Conservation (phyloP, 2,329 filamentous ascomycete genomes). For the Diaporthe caulivora region DNA sequence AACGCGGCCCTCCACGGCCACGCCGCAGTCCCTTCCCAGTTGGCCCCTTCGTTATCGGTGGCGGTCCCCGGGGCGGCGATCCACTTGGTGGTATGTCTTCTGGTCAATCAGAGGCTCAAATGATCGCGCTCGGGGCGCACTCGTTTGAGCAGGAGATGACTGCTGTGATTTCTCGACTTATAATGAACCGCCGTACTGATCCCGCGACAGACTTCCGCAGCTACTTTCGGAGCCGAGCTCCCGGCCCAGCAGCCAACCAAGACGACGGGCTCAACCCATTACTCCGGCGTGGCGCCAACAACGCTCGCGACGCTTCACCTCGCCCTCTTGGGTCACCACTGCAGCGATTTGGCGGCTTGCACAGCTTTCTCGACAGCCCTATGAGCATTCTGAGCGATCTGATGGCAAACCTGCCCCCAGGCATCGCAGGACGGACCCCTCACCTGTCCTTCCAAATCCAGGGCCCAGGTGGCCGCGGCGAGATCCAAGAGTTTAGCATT, state of each 20-base stretch:
- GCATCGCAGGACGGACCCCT: slow-evolving; percentile 61
- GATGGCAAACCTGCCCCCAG: slow-evolving; percentile 64
- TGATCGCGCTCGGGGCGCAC: slow-evolving; percentile 30
- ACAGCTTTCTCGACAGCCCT: slow-evolving; percentile 61
- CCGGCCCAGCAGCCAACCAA: slow-evolving; percentile 65
- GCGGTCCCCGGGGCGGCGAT: slow-evolving; percentile 62
- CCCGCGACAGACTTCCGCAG: slow-evolving; percentile 58
- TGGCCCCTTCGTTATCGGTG: slow-evolving; percentile 64
- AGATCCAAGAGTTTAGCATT: slow-evolving; percentile 65
- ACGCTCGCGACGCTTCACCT: slow-evolving; percentile 59
- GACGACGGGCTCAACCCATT: slow-evolving; percentile 92
- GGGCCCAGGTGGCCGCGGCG: slow-evolving; percentile 59
- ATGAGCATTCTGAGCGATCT: slow-evolving; percentile 68
- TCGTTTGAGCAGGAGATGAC: slow-evolving; percentile 33
- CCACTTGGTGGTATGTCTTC: slow-evolving; percentile 61
- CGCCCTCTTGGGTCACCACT: slow-evolving; percentile 65
- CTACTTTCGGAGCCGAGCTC: slow-evolving; percentile 66
- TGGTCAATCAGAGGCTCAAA: slow-evolving; percentile 35
- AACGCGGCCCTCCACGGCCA: slow-evolving; percentile 63
- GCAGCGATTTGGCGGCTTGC: slow-evolving; percentile 60
- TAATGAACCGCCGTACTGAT: slow-evolving; percentile 41
- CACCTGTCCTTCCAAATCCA: slow-evolving; percentile 71
- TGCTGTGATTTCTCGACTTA: slow-evolving; percentile 31
- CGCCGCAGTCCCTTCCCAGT: slow-evolving; percentile 73
- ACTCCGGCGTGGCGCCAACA: slow-evolving; percentile 72